These are phyloP conservation scores for Kwoniella dejecticola DNA, from an alignment of 768 basidiomycete genomes.

Conservation along the genomic window DNA sequence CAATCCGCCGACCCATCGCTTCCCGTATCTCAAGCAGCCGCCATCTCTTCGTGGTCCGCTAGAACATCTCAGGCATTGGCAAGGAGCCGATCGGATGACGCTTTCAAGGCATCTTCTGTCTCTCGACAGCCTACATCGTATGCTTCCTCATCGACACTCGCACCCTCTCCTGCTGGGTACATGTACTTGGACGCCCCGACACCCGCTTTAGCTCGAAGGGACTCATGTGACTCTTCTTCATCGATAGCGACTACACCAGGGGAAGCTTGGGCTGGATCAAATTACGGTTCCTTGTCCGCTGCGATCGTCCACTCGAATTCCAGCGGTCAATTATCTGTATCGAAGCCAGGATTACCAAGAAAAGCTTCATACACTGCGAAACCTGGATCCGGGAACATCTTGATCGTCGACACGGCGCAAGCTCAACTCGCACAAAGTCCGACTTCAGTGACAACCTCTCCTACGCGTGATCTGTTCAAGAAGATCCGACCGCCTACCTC, in stretches of 20 bases:
- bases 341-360: slow-evolving; percentile 36
- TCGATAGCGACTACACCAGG: slow-evolving; percentile 28
- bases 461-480: slow-evolving; percentile 29
- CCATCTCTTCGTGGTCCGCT: slow-evolving; percentile 32
- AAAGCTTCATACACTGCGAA: slow-evolving; percentile 48
- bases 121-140: slow-evolving; percentile 19
- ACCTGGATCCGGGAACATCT: slow-evolving; percentile 34
- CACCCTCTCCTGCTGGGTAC: slow-evolving; percentile 16
- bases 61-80: slow-evolving; percentile 25
- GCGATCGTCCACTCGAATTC: slow-evolving; percentile 37
- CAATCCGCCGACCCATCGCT: slow-evolving; percentile 5
- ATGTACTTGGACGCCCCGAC: slow-evolving; percentile 48
- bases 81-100: slow-evolving; percentile 17
- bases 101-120: slow-evolving; percentile 16
- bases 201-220: slow-evolving; percentile 43
- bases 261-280: slow-evolving; percentile 27
- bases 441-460: slow-evolving; percentile 21
- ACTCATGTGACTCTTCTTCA: slow-evolving; percentile 35
- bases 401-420: slow-evolving; percentile 33
- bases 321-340: slow-evolving; percentile 30
- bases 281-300: slow-evolving; percentile 21
- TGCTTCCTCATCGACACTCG: slow-evolving; percentile 5
- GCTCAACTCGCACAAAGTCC: slow-evolving; percentile 3
- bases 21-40: slow-evolving; percentile 18
- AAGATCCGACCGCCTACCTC: slow-evolving; percentile 28